Evolutionary conservation across 345 rosid species (phyloP), one percentile per base, ranked within the genome.

Genomic region (Ceriops decandra): DNA sequence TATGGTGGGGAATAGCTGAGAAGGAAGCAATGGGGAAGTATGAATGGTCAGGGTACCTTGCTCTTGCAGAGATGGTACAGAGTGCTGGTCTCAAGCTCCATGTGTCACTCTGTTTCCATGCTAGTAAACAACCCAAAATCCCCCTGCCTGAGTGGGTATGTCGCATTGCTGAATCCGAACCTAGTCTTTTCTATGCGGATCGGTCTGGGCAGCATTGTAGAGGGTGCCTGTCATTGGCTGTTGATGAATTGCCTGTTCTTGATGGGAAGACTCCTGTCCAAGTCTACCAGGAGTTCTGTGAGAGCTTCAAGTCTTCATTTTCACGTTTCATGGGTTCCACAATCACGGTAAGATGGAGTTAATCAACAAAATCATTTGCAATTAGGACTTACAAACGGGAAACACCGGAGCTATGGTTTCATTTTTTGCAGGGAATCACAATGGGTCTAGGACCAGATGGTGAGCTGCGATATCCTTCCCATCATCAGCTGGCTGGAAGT

Each of bases 1-100:
- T 91, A 20, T 93, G 95, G 85, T 93, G 98, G 98, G 97, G 97
- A 31, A 76, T 91, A 1, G 98, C 68, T n/a, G 98, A 93, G 85
- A 93, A 87, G 79, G 95, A 86, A 79, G 83, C 82, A 49, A 78
- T 79, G 76, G 97, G 93, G 1, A 82, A 78, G 70, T 91, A 89
- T n/a, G 76, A 91, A 2, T 93, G 97, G 97, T 88, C 95, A 1
- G 90, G 90, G 38, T 88, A 91, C 81, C 89, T 95, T 22, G 72
- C 85, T 0, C 80, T 95, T 16, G 95, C 88, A 5, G 92, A 95
- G 77, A 85, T 95, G 90, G 89, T 95, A 64, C 79, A 81, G 62
- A 82, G 83, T 36, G 82, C 81, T 0, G 99, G 89, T 32, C 90
- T 95, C 27, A 87, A 88, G 85, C 89, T 95, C 58, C 96, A 91